Evolutionary conservation across 192 early-diverging fungal species (phyloP).

Genomic region (Coemansia pectinata): DNA sequence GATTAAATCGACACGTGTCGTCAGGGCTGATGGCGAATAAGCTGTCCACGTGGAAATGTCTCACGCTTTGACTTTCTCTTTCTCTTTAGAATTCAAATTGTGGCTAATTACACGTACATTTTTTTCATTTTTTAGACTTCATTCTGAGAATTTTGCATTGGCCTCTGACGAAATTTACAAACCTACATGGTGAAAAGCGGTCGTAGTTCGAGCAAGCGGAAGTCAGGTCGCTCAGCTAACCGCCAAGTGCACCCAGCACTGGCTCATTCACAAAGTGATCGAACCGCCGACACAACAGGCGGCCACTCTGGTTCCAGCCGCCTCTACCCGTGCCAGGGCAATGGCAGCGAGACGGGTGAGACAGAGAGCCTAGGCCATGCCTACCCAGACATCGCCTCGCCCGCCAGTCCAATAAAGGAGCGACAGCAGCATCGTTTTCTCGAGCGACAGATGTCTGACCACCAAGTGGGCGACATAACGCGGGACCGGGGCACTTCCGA

Average conservation of each 20-base stretch:
- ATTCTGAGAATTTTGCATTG: background rate
- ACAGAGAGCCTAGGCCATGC: background rate
- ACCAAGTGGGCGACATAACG: background rate
- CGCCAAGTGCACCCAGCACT: background rate
- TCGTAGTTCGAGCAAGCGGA: conserved; percentile 28
- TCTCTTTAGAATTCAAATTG: background rate
- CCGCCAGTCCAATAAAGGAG: background rate
- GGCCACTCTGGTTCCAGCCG: background rate
- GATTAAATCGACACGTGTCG: background rate
- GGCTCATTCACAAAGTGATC: background rate
- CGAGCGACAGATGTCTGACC: conserved; percentile 2
- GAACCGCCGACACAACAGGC: background rate
- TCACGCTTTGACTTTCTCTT: background rate
- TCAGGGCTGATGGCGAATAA: too few relatives aligned
- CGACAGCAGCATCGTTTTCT: conserved; percentile 9
- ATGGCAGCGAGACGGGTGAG: background rate
- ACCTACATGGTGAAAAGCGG: conserved; percentile 22
- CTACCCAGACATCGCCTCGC: background rate
- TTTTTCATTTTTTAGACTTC: background rate
- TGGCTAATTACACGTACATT: background rate
- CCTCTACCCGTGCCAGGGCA: background rate
- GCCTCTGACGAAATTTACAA: background rate
- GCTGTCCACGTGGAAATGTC: background rate
- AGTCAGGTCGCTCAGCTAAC: background rate
- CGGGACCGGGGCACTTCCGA: conserved; percentile 7